phyloP scores from a whole-genome alignment of 768 basidiomycete genomes.

The Pleurotus giganteus region DNA sequence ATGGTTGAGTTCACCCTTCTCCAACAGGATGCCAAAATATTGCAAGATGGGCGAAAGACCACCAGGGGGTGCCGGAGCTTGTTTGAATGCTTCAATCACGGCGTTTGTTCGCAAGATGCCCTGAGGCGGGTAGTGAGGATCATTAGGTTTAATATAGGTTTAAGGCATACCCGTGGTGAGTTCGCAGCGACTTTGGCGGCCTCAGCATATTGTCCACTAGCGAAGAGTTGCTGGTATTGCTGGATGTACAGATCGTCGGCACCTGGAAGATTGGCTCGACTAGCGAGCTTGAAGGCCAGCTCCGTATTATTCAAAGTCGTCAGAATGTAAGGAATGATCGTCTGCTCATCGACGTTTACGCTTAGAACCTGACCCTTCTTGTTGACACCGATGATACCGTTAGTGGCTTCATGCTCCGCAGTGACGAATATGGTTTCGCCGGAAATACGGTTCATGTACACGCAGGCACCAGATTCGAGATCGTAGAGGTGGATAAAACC shows the following conservation, averaged over 20 bases:
- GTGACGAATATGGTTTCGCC: slow-evolving; percentile 99
- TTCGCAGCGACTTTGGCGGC: slow-evolving; percentile 98
- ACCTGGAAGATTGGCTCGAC: slow-evolving; percentile 93
- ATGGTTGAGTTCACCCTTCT: slow-evolving; percentile 98
- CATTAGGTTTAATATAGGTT: not conserved
- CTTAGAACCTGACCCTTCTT: slow-evolving; percentile 98
- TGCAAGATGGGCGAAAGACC: slow-evolving; percentile 94
- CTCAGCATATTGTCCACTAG: slow-evolving; percentile 83
- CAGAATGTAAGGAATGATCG: slow-evolving; percentile 93
- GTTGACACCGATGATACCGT: slow-evolving; percentile 99
- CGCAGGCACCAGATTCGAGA: slow-evolving; percentile 93
- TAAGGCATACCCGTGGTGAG: slow-evolving; percentile 73
- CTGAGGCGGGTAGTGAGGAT: slow-evolving; percentile 32
- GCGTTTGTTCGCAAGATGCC: slow-evolving; percentile 93
- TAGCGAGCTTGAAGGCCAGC: slow-evolving; percentile 96
- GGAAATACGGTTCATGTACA: slow-evolving; percentile 99
- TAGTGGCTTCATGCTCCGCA: slow-evolving; percentile 88
- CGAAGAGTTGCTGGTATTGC: slow-evolving; percentile 91
- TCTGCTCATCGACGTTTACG: slow-evolving; percentile 95
- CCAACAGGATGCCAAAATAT: slow-evolving; percentile 97
- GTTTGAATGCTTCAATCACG: slow-evolving; percentile 97
- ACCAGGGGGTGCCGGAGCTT: slow-evolving; percentile 86
- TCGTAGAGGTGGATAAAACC: slow-evolving; percentile 99
- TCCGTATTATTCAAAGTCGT: slow-evolving; percentile 95
- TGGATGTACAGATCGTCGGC: slow-evolving; percentile 95